phyloP scores from a whole-genome alignment of 805 yeast species.

The Yamadazyma laniorum region DNA sequence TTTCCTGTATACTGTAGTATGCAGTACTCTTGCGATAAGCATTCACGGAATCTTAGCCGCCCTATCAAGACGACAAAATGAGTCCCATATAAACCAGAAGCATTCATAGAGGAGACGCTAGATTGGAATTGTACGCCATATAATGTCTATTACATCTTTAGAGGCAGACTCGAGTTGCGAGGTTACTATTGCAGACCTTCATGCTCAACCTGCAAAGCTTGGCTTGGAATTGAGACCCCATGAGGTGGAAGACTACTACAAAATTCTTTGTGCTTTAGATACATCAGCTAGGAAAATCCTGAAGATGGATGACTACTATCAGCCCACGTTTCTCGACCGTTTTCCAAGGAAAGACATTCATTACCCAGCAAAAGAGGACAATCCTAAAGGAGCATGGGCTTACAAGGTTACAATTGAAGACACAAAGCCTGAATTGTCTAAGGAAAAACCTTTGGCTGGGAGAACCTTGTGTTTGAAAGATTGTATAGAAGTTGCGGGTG shows the following conservation, averaged over 20 bases:
- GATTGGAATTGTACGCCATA: too few species aligned
- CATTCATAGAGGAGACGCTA: too few species aligned
- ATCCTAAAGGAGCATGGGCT: conserved; percentile 17
- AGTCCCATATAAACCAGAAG: too few species aligned
- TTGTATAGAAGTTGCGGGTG: conserved; percentile 15
- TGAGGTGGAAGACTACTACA: conserved; percentile 15
- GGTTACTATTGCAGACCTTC: conserved; percentile 13
- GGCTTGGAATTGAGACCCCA: conserved; percentile 8
- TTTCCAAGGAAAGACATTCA: conserved; percentile 11
- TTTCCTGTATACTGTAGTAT: too few species aligned
- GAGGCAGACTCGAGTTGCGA: conserved; percentile 12
- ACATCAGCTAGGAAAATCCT: conserved; percentile 12
- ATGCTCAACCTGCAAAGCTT: conserved; percentile 14
- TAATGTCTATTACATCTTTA: conserved; percentile 14
- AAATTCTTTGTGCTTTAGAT: conserved; percentile 15
- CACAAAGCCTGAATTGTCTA: conserved; percentile 12
- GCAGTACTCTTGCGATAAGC: too few species aligned
- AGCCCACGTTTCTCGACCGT: conserved; percentile 12
- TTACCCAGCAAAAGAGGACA: conserved; percentile 9
- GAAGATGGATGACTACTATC: conserved; percentile 13
- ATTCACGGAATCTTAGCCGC: too few species aligned
- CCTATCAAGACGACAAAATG: too few species aligned
- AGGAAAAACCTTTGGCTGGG: conserved; percentile 11
- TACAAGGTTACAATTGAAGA: conserved; percentile 19
- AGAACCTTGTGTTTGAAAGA: conserved; percentile 15